phyloP scores from a whole-genome alignment of 345 rosid genomes.

The Diplotaxis tenuifolia region DNA sequence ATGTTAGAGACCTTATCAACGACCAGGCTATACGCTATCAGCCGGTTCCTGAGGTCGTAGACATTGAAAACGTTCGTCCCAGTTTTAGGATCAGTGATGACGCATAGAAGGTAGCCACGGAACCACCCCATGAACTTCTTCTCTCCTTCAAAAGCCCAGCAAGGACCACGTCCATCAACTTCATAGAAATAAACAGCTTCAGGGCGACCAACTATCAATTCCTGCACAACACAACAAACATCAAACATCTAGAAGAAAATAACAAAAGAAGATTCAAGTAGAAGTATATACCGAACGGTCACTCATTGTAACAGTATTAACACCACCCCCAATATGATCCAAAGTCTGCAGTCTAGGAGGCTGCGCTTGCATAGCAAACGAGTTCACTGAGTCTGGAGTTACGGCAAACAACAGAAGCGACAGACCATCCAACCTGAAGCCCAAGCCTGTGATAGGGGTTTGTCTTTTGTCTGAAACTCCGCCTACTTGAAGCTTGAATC shows the following conservation, averaged over 20 bases:
- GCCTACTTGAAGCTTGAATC: constrained; percentile 82
- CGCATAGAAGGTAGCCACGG: constrained; percentile 90
- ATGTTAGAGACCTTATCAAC: constrained; percentile 86
- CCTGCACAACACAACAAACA: constrained; percentile 48
- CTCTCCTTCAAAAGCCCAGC: constrained; percentile 99
- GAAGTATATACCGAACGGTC: constrained; percentile 66
- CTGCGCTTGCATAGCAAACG: constrained; percentile 72
- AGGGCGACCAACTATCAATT: constrained; percentile 84
- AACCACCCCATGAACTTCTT: constrained; percentile 92
- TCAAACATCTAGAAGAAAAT: not conserved
- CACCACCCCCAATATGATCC: constrained; percentile 78
- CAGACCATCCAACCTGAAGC: constrained; percentile 85
- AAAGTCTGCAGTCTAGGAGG: constrained; percentile 72
- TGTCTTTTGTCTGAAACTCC: constrained; percentile 41
- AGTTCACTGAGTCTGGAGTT: constrained; percentile 68
- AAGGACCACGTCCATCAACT: constrained; percentile 98
- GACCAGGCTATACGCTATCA: constrained; percentile 81
- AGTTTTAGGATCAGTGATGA: constrained; percentile 82
- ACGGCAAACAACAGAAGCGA: constrained; percentile 84
- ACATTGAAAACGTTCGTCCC: constrained; percentile 70
- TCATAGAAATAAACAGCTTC: constrained; percentile 97
- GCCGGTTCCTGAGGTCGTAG: constrained; percentile 86
- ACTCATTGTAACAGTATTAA: constrained; percentile 81
- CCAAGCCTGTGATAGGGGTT: constrained; percentile 68
- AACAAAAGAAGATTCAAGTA: not conserved